phyloP scores from a whole-genome alignment of 345 rosid genomes.

The Alliaria petiolata region DNA sequence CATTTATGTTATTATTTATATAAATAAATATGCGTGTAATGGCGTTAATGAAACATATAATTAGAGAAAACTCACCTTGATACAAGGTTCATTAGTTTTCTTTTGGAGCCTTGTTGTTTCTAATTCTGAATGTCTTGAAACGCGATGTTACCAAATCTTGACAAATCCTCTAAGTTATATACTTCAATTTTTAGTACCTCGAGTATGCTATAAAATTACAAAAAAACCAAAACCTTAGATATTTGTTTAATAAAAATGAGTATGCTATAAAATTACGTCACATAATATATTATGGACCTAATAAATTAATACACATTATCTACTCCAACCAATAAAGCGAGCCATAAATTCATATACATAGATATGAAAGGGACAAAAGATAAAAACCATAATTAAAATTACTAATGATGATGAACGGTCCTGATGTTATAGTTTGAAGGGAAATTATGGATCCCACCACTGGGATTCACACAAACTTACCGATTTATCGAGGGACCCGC shows the following conservation, averaged over 20 bases:
- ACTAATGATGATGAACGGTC: constrained; percentile 10
- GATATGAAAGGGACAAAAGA: background rate
- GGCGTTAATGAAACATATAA: background rate
- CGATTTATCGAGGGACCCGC: background rate
- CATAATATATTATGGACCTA: too few relatives aligned
- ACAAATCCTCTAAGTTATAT: background rate
- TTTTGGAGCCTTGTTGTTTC: constrained; percentile 4
- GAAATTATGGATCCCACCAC: background rate
- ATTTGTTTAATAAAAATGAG: too few relatives aligned
- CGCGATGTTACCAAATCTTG: constrained; percentile 5
- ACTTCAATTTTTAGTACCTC: background rate
- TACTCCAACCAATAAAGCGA: too few relatives aligned
- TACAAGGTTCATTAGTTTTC: background rate
- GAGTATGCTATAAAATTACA: background rate
- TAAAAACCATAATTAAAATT: background rate
- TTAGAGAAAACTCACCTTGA: background rate
- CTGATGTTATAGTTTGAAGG: constrained; percentile 8
- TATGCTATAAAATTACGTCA: too few relatives aligned
- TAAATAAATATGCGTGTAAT: background rate
- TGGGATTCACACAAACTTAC: background rate
- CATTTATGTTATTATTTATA: too few relatives aligned
- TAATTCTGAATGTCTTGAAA: background rate
- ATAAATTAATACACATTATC: too few relatives aligned
- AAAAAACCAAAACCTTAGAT: too few relatives aligned
- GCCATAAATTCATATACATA: background rate